These are phyloP conservation scores for Tetrapisispora arboricola DNA, from an alignment of 805 yeast species.

Conservation along the genomic window DNA sequence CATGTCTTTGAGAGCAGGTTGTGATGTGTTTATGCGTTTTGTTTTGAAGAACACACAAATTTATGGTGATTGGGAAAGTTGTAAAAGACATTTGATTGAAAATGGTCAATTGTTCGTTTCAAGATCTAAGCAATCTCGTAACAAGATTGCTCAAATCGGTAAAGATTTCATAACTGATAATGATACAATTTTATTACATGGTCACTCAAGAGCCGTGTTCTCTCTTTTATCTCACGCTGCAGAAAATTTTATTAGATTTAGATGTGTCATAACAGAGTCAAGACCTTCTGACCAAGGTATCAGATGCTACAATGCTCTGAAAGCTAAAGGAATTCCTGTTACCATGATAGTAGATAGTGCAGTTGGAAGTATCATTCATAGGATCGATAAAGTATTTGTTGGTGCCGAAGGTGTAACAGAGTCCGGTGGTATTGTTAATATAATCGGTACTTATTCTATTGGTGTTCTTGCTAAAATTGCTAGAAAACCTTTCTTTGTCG, in stretches of 20 bases:
- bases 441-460: slow-evolving; percentile 88
- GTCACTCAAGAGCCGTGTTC: slow-evolving; percentile 82
- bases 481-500: slow-evolving; percentile 88
- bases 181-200: slow-evolving; percentile 82
- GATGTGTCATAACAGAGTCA: slow-evolving; percentile 88
- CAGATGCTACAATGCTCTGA: slow-evolving; percentile 57
- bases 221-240: slow-evolving; percentile 70
- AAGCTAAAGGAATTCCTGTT: slow-evolving; percentile 72
- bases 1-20: slow-evolving; percentile 90
- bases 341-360: slow-evolving; percentile 85
- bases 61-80: slow-evolving; percentile 87
- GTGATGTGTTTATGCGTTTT: slow-evolving; percentile 91
- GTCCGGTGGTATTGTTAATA: slow-evolving; percentile 95
- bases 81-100: slow-evolving; percentile 77
- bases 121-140: slow-evolving; percentile 84
- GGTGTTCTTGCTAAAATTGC: slow-evolving; percentile 87
- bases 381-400: slow-evolving; percentile 84
- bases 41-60: slow-evolving; percentile 82
- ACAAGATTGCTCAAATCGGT: slow-evolving; percentile 80
- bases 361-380: slow-evolving; percentile 84
- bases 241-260: slow-evolving; percentile 65
- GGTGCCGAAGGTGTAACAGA: slow-evolving; percentile 99
- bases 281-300: slow-evolving; percentile 73
- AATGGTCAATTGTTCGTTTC: slow-evolving; percentile 88
- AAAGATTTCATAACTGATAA: slow-evolving; percentile 85